These are phyloP conservation scores for Deinandra increscens DNA, from an alignment of 129 eudicot genomes.

Conservation along the genomic window DNA sequence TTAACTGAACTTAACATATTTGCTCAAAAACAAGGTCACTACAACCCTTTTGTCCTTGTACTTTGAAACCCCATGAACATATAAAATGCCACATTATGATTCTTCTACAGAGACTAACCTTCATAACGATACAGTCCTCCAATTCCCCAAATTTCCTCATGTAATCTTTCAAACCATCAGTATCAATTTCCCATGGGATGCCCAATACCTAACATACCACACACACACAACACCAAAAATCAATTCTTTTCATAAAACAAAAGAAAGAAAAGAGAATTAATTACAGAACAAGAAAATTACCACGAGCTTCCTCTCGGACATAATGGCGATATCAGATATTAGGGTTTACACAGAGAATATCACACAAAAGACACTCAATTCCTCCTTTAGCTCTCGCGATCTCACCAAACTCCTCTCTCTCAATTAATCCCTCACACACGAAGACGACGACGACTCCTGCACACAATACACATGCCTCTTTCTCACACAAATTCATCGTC, in stretches of 20 bases:
- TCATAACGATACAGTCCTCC: conserved; percentile 98
- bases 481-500: conserved; percentile 72
- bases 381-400: conserved; percentile 44
- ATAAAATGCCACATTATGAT: background rate
- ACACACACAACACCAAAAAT: background rate
- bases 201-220: conserved; percentile 70
- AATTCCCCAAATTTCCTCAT: conserved; percentile 89
- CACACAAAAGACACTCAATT: conserved; percentile 38
- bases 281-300: conserved; percentile 39
- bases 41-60: background rate
- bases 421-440: conserved; percentile 64
- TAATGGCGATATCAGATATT: conserved; percentile 20
- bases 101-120: conserved; percentile 50
- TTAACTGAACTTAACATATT: background rate
- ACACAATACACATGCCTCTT: conserved; percentile 82
- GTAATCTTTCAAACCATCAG: conserved; percentile 85
- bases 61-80: background rate
- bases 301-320: conserved; percentile 87
- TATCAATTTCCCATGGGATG: conserved; percentile 92
- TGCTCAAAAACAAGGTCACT: background rate
- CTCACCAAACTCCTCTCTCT: conserved; percentile 53
- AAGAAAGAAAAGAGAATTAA: background rate
- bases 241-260: background rate
- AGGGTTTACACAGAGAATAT: conserved; percentile 22
- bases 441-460: conserved; percentile 63